phyloP scores from a whole-genome alignment of 139 green algal species.

The Desmodesmus armatus region DNA sequence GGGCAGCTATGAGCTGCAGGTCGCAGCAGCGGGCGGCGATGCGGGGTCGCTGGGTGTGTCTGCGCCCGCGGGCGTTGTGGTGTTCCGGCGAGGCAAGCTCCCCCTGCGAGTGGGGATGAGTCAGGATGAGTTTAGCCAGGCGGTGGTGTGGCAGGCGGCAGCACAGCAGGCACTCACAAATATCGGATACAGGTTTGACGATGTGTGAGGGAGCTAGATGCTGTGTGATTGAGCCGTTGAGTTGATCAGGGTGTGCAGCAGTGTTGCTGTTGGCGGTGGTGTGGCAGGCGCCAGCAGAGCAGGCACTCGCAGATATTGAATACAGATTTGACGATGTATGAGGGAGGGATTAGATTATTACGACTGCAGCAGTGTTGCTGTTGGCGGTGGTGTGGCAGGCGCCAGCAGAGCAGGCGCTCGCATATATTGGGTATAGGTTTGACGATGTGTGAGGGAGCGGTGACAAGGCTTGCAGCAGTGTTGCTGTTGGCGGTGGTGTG shows the following conservation, averaged over 20 bases:
- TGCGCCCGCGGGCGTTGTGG: conserved; percentile 54
- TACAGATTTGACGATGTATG: conserved; percentile 59
- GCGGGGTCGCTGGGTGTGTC: not conserved
- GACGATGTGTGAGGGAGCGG: conserved; percentile 26
- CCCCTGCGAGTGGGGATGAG: conserved; percentile 62
- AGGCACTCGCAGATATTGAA: conserved; percentile 53
- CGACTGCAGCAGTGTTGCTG: too few species aligned
- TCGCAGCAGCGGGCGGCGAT: conserved; percentile 32
- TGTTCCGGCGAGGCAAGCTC: conserved; percentile 67
- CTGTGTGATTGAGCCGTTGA: too few species aligned
- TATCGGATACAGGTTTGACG: conserved; percentile 63
- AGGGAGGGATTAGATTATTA: too few species aligned
- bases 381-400: conserved; percentile 63
- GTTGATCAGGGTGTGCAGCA: too few species aligned
- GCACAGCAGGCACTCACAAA: conserved; percentile 57
- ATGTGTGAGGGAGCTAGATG: not conserved
- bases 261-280: too few species aligned
- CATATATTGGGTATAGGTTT: conserved; percentile 61
- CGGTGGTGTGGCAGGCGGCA: conserved; percentile 61
- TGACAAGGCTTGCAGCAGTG: too few species aligned
- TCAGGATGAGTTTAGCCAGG: conserved; percentile 63
- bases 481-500: conserved; percentile 64
- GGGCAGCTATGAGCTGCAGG: not conserved
- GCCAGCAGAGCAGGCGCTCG: conserved; percentile 59
- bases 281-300: conserved; percentile 62